phyloP scores from a whole-genome alignment of 2,329 filamentous ascomycete genomes.

The Apiospora saccharicola region DNA sequence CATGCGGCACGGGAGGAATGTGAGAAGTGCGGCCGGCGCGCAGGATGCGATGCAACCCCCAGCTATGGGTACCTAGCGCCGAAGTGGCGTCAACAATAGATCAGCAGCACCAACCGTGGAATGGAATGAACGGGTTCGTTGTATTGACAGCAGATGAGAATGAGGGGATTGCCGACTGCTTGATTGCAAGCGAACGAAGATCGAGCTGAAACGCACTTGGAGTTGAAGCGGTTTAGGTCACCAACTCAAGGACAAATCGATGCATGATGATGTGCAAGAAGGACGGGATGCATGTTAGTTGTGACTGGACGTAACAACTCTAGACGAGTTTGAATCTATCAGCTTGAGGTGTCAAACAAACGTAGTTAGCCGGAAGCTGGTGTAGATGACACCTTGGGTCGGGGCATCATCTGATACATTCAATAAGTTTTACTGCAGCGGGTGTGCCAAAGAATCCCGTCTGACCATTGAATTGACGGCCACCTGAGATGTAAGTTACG shows the following conservation, averaged over 20 bases:
- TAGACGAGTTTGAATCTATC: neutral
- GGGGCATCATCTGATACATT: neutral
- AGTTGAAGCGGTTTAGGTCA: neutral
- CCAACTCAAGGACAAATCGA: neutral
- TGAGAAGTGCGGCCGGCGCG: constrained; percentile 8
- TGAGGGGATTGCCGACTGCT: neutral
- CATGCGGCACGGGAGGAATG: constrained; percentile 19
- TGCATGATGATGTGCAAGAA: constrained; percentile 4
- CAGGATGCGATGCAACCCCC: constrained; percentile 19
- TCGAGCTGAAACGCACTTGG: neutral
- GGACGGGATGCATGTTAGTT: neutral
- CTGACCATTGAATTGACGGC: neutral
- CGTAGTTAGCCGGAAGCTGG: neutral
- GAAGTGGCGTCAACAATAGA: constrained; percentile 9
- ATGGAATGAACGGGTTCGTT: neutral
- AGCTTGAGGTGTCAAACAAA: neutral
- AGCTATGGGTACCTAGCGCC: constrained; percentile 15
- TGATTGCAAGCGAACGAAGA: neutral
- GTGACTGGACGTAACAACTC: neutral
- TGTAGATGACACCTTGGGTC: neutral
- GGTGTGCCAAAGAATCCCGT: neutral
- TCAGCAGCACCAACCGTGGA: neutral
- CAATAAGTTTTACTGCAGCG: neutral
- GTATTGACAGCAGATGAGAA: neutral
- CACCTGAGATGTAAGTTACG: neutral